Conservation (phyloP, 2,329 filamentous ascomycete genomes). For the Monosporascus ibericus region DNA sequence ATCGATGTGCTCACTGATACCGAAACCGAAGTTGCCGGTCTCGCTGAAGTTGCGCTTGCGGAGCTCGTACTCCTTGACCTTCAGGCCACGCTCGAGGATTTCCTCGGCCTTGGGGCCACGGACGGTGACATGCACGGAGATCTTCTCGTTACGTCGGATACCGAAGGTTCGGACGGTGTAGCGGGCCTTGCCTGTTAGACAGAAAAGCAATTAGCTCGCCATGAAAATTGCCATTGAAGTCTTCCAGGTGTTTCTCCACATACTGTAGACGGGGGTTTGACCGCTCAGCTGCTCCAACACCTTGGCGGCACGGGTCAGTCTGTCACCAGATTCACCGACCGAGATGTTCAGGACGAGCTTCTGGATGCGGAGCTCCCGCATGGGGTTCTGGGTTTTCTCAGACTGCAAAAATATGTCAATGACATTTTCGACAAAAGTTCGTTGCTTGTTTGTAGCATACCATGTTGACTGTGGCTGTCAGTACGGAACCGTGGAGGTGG, state of each 20-base stretch:
- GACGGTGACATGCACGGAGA: conserved; percentile 98
- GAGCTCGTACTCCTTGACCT: conserved; percentile 99
- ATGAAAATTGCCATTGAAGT: conserved; percentile 2
- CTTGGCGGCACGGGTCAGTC: conserved; percentile 99
- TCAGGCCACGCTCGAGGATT: conserved; percentile 99
- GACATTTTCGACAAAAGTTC: neutral
- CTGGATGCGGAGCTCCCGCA: conserved; percentile 91
- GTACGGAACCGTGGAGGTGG: conserved; percentile 13
- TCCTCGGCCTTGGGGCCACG: conserved; percentile 98
- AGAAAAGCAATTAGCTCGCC: conserved; percentile 10
- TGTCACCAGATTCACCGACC: conserved; percentile 99
- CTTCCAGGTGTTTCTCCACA: conserved; percentile 27
- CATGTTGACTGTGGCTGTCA: conserved; percentile 31
- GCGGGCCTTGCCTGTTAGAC: conserved; percentile 80
- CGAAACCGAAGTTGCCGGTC: conserved; percentile 99
- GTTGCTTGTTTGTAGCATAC: conserved; percentile 20
- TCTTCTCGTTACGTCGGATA: conserved; percentile 99
- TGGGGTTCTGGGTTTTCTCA: conserved; percentile 94
- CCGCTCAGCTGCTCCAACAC: conserved; percentile 98
- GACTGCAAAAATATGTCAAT: conserved; percentile 42
- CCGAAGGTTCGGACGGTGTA: conserved; percentile 99
- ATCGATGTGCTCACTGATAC: conserved; percentile 99
- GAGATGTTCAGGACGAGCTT: conserved; percentile 74
- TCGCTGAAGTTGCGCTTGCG: conserved; percentile 99
- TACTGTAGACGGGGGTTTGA: conserved; percentile 99